Evolutionary conservation across 2,329 filamentous ascomycete genomes (phyloP), one percentile per base, ranked within the genome.

Genomic region (Sclerotinia minor): DNA sequence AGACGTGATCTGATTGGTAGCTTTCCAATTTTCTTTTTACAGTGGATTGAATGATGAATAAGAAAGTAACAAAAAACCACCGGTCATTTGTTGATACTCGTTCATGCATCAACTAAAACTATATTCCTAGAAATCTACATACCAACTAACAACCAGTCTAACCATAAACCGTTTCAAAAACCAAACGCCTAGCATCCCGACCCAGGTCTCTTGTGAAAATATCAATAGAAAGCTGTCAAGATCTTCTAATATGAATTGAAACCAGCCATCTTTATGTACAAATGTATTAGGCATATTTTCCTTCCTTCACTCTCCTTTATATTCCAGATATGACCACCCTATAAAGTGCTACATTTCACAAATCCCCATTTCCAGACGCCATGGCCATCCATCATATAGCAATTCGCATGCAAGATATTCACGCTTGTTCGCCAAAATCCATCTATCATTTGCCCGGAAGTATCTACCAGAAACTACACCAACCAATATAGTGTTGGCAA

Each of bases 401-500:
- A 44, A 15, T 21, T 24, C 19, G 45, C 32, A 32, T 38, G 19
- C 49, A 64, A 54, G 61, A 41, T 3, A 44, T 11, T 29, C 24
- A 13, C 26, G n/a, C 6, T 13, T 29, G 35, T 17, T 26, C 29
- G 38, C 52, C 26, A 24, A 5, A 24, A 38, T 44, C 44, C 19
- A 35, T 45, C 17, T 60, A 21, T 59, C 19, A 26, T 35, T 35
- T 29, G 24, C 29, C 35, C 6, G n/a, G n/a, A 35, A 49, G 26
- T 29, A 44, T 45, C 17, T 58, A 98, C 94, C 94, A 98, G 84
- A 97, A 98, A 80, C 92, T 96, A 81, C 94, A 98, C 94, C 94
- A 98, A 71, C 95, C 95, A 75, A 98, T 97, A 79, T 97, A 99
- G 82, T 98, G 95, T 83, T 98, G 95, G 78, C 95, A 99, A 70